Conservation (phyloP, 2,329 filamentous ascomycete genomes). For the Dothideomycetes sp. region DNA sequence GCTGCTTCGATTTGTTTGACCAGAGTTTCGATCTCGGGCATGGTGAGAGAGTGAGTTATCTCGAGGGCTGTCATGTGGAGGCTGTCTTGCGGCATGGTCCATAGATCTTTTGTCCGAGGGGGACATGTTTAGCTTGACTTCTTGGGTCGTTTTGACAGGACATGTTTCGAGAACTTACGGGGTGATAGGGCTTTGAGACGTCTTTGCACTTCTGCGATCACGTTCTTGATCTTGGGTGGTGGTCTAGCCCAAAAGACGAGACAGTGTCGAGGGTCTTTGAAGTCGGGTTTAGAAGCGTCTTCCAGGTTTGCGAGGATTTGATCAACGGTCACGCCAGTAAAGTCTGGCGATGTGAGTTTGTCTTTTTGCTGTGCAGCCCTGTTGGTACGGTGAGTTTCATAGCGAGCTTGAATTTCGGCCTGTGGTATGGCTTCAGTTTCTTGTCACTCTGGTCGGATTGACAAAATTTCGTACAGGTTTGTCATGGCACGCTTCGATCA, state of each 20-base stretch:
- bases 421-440: no score
- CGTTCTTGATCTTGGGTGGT: slow-evolving; percentile 56
- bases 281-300: slow-evolving; percentile 56
- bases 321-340: slow-evolving; percentile 65
- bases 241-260: slow-evolving; percentile 84
- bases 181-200: slow-evolving; percentile 56
- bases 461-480: slow-evolving; percentile 48
- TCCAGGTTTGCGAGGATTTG: slow-evolving; percentile 63
- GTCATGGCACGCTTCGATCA: slow-evolving; percentile 59
- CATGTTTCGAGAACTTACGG: slow-evolving; percentile 45
- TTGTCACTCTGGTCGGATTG: neutral
- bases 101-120: slow-evolving; percentile 54
- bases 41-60: slow-evolving; percentile 68
- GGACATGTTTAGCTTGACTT: neutral
- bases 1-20: slow-evolving; percentile 47
- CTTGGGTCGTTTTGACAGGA: no score
- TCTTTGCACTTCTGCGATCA: slow-evolving; percentile 62
- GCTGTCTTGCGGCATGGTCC: slow-evolving; percentile 71
- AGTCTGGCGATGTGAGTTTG: slow-evolving; percentile 61
- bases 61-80: slow-evolving; percentile 85
- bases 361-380: slow-evolving; percentile 68
- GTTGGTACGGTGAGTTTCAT: slow-evolving; percentile 62
- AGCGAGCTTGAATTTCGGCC: slow-evolving; percentile 61
- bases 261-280: slow-evolving; percentile 68
- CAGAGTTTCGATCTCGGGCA: slow-evolving; percentile 56